Evolutionary conservation across 2,329 filamentous ascomycete species (phyloP), one percentile per base, ranked within the genome.

Genomic region (Colletotrichum siamense): DNA sequence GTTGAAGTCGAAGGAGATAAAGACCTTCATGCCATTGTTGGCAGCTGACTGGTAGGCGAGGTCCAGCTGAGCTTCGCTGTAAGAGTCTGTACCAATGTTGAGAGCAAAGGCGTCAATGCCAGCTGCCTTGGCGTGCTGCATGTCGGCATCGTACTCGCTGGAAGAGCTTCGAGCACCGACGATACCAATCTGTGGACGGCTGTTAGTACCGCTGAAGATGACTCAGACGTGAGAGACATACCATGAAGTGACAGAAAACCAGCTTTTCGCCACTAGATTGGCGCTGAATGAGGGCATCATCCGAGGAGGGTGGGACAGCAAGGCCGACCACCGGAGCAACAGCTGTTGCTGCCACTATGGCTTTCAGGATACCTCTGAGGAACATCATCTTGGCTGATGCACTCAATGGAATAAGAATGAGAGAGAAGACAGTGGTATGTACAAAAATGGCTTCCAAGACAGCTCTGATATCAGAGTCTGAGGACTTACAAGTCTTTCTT

Each of bases 1-100:
- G 82, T 89, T 89, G 80, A 90, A 91, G 82, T 91, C 90, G 77
- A 91, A 91, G 2, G 89, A 91, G 77, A 91, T 86, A 71, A 91
- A 90, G 16, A 90, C 88, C 71, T 90, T 89, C 85, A 91, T 89
- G 63, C 82, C 84, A 32, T 86, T 85, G 9, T 82, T 83, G 12
- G 85, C 84, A 5, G 89, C 88, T 1, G 88, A 88, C n/a, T 87
- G 81, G 75, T 90, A 91, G 1, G 89, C 89, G 36, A 84, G 86
- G 2, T 79, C 82, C 5, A 91, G 85, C 79, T 90, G 88, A n/a
- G 83, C 78, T 67, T 89, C 86, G 2, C 84, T 87, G 71, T 84
- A 86, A 8, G 77, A 72, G 71, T 90, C 88, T 8, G 82, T 81
- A 32, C 87, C 88, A 63, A 90, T 89, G 67, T 89, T 90, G 52